Conservation (phyloP, 352 stramenopile species). For the Globisporangium rhizosaccharum region DNA sequence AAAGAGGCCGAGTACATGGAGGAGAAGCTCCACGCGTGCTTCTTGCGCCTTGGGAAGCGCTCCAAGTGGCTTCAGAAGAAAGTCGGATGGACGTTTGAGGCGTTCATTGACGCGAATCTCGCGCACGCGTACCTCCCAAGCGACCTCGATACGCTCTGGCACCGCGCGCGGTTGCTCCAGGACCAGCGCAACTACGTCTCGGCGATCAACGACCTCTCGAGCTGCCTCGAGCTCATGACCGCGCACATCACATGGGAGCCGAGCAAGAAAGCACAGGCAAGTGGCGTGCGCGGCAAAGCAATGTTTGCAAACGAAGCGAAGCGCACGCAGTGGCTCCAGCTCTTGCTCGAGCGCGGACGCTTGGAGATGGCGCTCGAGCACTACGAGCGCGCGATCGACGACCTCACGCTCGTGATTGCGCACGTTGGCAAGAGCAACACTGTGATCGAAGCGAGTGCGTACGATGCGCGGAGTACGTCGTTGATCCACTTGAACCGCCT, state of each 20-base stretch:
- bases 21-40: constrained; percentile 46
- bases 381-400: constrained; percentile 35
- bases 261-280: constrained; percentile 11
- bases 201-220: constrained; percentile 37
- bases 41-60: constrained; percentile 32
- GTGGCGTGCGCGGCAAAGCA: constrained; percentile 11
- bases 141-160: constrained; percentile 48
- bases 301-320: constrained; percentile 34
- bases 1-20: constrained; percentile 49
- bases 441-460: constrained; percentile 18
- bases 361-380: constrained; percentile 31
- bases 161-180: constrained; percentile 32
- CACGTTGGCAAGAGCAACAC: constrained; percentile 30
- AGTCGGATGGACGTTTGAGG: constrained; percentile 45
- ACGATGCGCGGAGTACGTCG: constrained; percentile 29
- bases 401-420: constrained; percentile 36
- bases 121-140: constrained; percentile 40
- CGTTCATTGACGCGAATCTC: constrained; percentile 43
- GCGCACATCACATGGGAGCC: constrained; percentile 35
- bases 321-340: constrained; percentile 37
- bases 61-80: constrained; percentile 42
- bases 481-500: constrained; percentile 32
- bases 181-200: constrained; percentile 31
- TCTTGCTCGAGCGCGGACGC: constrained; percentile 34
- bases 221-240: constrained; percentile 32